These are phyloP conservation scores for Colletotrichum abscissum DNA, from an alignment of 2,329 filamentous ascomycete genomes.

Conservation along the genomic window DNA sequence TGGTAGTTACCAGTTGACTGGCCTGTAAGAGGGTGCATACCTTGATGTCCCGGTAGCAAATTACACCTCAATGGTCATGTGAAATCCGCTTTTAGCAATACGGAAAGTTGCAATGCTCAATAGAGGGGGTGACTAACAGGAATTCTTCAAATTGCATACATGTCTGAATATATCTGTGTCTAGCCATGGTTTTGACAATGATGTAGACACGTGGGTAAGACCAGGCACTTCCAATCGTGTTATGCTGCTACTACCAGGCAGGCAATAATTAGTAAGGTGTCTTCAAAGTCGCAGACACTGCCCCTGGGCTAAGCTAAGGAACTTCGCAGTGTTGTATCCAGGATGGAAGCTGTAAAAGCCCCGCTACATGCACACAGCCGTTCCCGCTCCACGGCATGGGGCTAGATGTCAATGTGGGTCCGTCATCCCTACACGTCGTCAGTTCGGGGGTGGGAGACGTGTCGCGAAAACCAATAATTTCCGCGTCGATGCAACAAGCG, in stretches of 20 bases:
- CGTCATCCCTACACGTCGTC: background rate
- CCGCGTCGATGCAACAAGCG: conserved; percentile 6
- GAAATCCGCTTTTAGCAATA: background rate
- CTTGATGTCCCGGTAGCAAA: background rate
- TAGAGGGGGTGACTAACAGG: background rate
- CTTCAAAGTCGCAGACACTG: no score
- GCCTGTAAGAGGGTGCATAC: background rate
- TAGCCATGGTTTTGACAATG: no score
- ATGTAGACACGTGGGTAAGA: background rate
- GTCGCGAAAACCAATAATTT: conserved; percentile 9
- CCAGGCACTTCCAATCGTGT: no score
- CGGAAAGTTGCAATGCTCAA: background rate
- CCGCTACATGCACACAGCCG: background rate
- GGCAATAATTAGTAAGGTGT: no score
- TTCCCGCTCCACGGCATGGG: background rate
- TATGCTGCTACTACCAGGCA: no score
- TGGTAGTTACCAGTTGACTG: no score
- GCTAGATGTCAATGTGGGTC: background rate
- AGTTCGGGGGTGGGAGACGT: background rate
- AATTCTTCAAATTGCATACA: background rate
- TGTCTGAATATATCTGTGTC: no score
- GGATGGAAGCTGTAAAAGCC: background rate
- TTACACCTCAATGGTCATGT: background rate
- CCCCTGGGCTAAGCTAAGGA: no score
- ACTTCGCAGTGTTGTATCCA: background rate